These are phyloP conservation scores for Epichloe typhina DNA, from an alignment of 2,329 filamentous ascomycete genomes.

Conservation along the genomic window DNA sequence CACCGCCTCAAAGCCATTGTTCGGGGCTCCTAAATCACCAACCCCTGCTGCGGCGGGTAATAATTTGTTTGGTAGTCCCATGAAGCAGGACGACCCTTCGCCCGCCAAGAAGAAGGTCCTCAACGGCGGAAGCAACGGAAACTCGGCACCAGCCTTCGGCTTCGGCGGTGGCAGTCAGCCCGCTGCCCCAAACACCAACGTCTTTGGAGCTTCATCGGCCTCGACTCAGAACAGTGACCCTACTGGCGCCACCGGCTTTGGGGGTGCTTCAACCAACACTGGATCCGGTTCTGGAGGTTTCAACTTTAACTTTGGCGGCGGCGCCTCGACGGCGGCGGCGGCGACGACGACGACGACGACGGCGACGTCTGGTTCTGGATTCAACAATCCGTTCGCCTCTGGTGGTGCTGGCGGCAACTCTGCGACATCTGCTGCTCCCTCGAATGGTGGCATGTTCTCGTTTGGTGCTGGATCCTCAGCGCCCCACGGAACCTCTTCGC, in stretches of 20 bases:
- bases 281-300: constrained; percentile 16
- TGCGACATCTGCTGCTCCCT: constrained; percentile 11
- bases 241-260: constrained; percentile 24
- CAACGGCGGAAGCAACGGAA: constrained; percentile 12
- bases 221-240: constrained; percentile 10
- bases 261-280: constrained; percentile 16
- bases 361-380: constrained; percentile 14
- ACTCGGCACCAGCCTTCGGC: constrained; percentile 21
- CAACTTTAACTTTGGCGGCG: constrained; percentile 18
- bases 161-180: constrained; percentile 15
- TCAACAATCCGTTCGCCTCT: constrained; percentile 29
- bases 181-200: constrained; percentile 21
- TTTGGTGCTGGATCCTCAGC: constrained; percentile 22
- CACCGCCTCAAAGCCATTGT: constrained; percentile 22
- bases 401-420: constrained; percentile 14
- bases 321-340: constrained; percentile 2
- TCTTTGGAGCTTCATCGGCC: constrained; percentile 21
- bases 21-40: constrained; percentile 24
- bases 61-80: constrained; percentile 28
- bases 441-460: constrained; percentile 21
- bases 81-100: constrained; percentile 29
- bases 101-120: constrained; percentile 24
- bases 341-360: background rate
- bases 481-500: constrained; percentile 14
- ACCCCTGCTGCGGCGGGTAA: constrained; percentile 13